Evolutionary conservation across 352 stramenopile genomes (phyloP).

Genomic region (Pythium rishiriense): DNA sequence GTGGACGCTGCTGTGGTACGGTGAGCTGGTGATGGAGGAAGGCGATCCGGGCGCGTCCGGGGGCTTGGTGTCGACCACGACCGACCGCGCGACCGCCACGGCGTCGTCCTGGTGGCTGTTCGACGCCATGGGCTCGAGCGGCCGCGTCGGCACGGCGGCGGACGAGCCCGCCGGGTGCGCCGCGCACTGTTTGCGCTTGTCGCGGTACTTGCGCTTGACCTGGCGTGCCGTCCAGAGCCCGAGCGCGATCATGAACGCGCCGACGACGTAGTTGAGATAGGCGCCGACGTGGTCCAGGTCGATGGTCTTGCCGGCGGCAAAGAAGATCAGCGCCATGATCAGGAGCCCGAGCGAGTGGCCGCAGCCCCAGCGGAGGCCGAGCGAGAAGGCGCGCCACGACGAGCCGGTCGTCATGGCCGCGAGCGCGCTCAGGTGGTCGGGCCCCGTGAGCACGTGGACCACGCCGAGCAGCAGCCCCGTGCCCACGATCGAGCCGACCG

Average conservation of each 20-base stretch:
- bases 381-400: conserved; percentile 65
- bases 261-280: conserved; percentile 60
- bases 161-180: conserved; percentile 23
- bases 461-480: conserved; percentile 53
- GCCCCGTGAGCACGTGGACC: conserved; percentile 62
- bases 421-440: conserved; percentile 88
- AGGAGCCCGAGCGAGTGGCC: conserved; percentile 84
- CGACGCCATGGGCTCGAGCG: conserved; percentile 10
- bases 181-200: conserved; percentile 37
- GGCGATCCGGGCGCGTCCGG: background rate
- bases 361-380: conserved; percentile 85
- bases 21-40: background rate
- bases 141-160: background rate
- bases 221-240: no score
- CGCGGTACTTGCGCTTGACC: conserved; percentile 39
- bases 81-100: no score
- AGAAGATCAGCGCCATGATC: conserved; percentile 60
- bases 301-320: conserved; percentile 40
- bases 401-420: conserved; percentile 76
- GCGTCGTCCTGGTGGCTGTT: background rate
- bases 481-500: conserved; percentile 43
- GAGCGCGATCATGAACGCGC: conserved; percentile 56
- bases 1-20: background rate
- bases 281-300: conserved; percentile 41
- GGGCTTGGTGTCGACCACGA: conserved; percentile 3